These are phyloP conservation scores for Botryobasidium botryosum DNA, from an alignment of 768 basidiomycete species.

Conservation along the genomic window DNA sequence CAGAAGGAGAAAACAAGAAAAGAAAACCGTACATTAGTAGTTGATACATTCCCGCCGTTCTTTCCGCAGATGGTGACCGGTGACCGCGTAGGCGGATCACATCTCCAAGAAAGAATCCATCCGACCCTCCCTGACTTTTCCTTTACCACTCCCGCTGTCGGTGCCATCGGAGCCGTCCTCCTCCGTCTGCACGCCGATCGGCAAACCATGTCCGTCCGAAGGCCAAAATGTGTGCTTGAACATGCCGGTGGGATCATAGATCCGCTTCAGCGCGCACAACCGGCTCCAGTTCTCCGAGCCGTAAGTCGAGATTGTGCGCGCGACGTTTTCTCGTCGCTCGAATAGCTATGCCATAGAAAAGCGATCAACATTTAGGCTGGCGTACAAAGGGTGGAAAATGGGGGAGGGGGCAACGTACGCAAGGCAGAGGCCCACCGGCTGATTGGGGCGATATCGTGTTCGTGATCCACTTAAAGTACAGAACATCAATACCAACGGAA, in stretches of 20 bases:
- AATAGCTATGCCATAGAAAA: too few species aligned
- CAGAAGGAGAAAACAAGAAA: too few species aligned
- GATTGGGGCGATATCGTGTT: slow-evolving; percentile 53
- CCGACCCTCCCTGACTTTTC: too few species aligned
- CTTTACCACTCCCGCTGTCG: too few species aligned
- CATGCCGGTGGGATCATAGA: slow-evolving; percentile 59
- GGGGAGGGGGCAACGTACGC: slow-evolving; percentile 43
- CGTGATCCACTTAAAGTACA: slow-evolving; percentile 49
- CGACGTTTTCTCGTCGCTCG: slow-evolving; percentile 1
- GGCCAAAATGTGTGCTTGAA: slow-evolving; percentile 78
- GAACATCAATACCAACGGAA: slow-evolving; percentile 6
- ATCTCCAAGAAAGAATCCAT: too few species aligned
- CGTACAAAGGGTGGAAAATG: neutral
- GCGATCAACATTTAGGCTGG: too few species aligned
- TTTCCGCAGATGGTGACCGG: too few species aligned
- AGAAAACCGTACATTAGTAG: too few species aligned
- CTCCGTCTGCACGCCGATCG: slow-evolving; percentile 20
- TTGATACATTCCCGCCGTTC: too few species aligned
- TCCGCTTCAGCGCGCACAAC: slow-evolving; percentile 49
- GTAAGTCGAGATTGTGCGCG: slow-evolving; percentile 8
- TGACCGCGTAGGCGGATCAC: too few species aligned
- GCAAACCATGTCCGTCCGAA: slow-evolving; percentile 35
- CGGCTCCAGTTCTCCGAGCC: slow-evolving; percentile 44
- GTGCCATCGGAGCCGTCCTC: too few species aligned
- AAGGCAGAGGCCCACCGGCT: slow-evolving; percentile 68